Evolutionary conservation across 768 basidiomycete genomes (phyloP).

Genomic region (Psilocybe cyanescens): DNA sequence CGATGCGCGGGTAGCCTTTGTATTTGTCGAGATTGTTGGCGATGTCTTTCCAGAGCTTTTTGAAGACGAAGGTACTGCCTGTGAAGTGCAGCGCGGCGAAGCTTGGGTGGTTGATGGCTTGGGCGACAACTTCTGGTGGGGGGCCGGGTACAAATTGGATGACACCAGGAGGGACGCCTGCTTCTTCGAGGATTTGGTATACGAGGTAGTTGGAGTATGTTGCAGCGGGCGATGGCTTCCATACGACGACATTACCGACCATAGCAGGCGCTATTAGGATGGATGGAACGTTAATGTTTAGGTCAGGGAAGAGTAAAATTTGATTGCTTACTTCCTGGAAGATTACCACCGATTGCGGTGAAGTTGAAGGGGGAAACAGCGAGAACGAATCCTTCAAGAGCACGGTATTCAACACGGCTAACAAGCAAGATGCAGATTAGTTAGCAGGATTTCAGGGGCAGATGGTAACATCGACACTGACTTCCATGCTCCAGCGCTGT

Average conservation of each 20-base stretch:
- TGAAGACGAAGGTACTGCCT: conserved; percentile 93
- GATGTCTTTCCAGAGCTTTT: conserved; percentile 96
- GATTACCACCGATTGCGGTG: conserved; percentile 97
- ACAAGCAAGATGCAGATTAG: background rate
- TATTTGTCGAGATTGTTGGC: conserved; percentile 87
- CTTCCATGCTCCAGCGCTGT: conserved; percentile 93
- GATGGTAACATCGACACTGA: conserved; percentile 42
- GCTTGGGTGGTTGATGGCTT: conserved; percentile 74
- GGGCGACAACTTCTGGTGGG: conserved; percentile 81
- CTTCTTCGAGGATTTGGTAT: conserved; percentile 90
- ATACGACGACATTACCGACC: conserved; percentile 92
- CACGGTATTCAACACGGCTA: conserved; percentile 94
- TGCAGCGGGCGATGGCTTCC: conserved; percentile 97
- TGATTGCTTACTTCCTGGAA: conserved; percentile 61
- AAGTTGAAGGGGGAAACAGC: conserved; percentile 99
- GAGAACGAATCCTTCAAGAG: conserved; percentile 97
- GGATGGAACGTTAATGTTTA: conserved; percentile 1
- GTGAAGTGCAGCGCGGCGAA: conserved; percentile 97
- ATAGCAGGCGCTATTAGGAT: conserved; percentile 73
- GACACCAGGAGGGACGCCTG: conserved; percentile 91
- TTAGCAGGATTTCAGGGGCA: background rate
- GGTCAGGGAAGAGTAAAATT: background rate
- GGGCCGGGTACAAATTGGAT: conserved; percentile 97
- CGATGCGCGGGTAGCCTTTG: conserved; percentile 89
- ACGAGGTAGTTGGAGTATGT: conserved; percentile 95